Percentiles rank a stretch among this genome's conserved stretches.
phyloP scores from a whole-genome alignment of 2,329 filamentous ascomycete species.

The Hysterium pulicare region DNA sequence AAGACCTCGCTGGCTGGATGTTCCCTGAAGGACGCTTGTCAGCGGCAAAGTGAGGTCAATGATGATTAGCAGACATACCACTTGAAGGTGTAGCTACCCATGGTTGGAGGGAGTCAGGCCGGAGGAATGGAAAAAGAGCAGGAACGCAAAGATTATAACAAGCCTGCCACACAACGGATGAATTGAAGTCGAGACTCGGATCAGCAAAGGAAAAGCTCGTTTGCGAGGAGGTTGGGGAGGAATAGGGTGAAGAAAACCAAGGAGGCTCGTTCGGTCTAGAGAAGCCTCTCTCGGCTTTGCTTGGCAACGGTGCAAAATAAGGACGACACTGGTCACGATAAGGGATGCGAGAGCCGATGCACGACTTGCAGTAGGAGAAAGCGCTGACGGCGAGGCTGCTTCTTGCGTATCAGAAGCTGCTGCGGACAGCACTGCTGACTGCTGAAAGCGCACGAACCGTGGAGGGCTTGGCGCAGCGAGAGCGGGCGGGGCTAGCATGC shows the following conservation, averaged over 20 bases:
- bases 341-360: neutral
- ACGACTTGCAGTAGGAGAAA: neutral
- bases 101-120: slow-evolving; percentile 34
- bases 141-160: too few relatives aligned
- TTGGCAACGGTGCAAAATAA: too few relatives aligned
- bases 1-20: slow-evolving; percentile 82
- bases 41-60: slow-evolving; percentile 14
- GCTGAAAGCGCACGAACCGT: neutral
- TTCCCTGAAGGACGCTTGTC: slow-evolving; percentile 51
- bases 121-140: slow-evolving; percentile 7
- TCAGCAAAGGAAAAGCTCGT: neutral
- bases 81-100: slow-evolving; percentile 68
- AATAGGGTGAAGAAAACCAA: slow-evolving; percentile 1
- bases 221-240: slow-evolving; percentile 12
- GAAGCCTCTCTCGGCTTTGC: too few relatives aligned
- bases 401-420: neutral
- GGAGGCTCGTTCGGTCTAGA: too few relatives aligned
- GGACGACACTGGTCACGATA: neutral
- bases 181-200: slow-evolving; percentile 33
- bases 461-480: too few relatives aligned
- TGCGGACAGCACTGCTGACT: neutral
- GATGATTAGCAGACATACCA: slow-evolving; percentile 53
- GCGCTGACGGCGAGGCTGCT: neutral
- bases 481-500: too few relatives aligned
- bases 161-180: too few relatives aligned